Conservation (phyloP, 257 asterid species). For the Ocimum tenuiflorum region DNA sequence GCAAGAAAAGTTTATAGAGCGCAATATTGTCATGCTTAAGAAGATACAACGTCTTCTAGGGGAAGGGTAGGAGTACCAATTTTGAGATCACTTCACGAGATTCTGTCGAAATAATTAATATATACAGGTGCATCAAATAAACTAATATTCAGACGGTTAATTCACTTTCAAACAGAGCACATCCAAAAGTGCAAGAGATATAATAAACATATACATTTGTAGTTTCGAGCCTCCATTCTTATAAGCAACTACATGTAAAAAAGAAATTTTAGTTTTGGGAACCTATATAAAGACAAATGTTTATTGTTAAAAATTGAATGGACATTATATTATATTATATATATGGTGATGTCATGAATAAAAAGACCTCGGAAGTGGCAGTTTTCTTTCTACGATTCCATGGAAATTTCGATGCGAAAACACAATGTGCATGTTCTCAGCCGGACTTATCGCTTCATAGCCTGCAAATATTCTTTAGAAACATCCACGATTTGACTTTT, state of each 20-base stretch:
- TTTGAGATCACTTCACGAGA: no score
- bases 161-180: background rate
- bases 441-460: constrained; percentile 41
- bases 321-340: background rate
- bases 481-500: constrained; percentile 29
- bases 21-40: no score
- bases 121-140: no score
- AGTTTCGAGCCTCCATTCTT: background rate
- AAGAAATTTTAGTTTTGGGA: background rate
- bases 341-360: background rate
- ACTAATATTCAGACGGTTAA: no score
- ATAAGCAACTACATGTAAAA: background rate
- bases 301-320: background rate
- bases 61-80: no score
- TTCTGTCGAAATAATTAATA: no score
- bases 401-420: constrained; percentile 17
- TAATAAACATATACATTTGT: background rate
- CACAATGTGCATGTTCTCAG: constrained; percentile 32
- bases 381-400: constrained; percentile 9
- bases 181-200: background rate
- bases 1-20: no score
- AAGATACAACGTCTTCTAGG: no score
- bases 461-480: constrained; percentile 39
- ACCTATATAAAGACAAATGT: background rate
- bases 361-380: constrained; percentile 2